Evolutionary conservation across 2,329 filamentous ascomycete species (phyloP).

Genomic region (Penicillium oxalicum): DNA sequence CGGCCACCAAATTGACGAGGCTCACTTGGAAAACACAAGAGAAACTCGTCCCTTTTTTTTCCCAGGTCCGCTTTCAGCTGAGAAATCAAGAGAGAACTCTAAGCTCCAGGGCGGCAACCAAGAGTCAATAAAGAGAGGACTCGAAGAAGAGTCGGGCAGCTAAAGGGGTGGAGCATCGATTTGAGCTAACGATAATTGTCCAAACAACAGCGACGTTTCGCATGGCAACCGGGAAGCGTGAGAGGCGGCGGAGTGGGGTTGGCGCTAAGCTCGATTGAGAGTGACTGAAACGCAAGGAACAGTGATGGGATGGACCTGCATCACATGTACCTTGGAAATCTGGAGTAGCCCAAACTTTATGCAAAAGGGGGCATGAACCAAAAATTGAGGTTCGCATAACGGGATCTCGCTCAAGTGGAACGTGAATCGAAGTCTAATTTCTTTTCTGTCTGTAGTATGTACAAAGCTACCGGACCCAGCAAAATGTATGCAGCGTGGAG

Average conservation of each 20-base stretch:
- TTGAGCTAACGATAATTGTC: conserved; percentile 11
- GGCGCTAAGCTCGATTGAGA: conserved; percentile 1
- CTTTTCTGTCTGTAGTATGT: no score
- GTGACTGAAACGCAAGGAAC: conserved; percentile 15
- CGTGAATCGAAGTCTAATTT: no score
- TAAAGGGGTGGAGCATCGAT: conserved; percentile 20
- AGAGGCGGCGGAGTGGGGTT: conserved; percentile 12
- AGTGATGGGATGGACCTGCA: conserved; percentile 1
- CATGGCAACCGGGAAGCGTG: conserved; percentile 15
- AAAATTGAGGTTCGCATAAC: no score
- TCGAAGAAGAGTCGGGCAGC: conserved; percentile 5
- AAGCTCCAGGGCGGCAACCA: conserved; percentile 3
- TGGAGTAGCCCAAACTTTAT: background rate
- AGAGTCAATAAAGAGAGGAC: conserved; percentile 8
- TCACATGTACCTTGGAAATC: conserved; percentile 1
- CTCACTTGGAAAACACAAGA: conserved; percentile 11
- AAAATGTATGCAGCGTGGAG: no score
- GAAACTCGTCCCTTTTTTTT: conserved; percentile 6
- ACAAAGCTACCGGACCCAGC: no score
- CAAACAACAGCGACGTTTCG: conserved; percentile 21
- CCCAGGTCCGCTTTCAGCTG: conserved; percentile 2
- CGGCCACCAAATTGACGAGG: conserved; percentile 10
- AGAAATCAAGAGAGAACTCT: conserved; percentile 1
- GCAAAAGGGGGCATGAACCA: background rate
- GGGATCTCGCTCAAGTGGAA: no score